phyloP scores from a whole-genome alignment of 176 grass and related monocot species.

The Tillandsia leiboldiana region DNA sequence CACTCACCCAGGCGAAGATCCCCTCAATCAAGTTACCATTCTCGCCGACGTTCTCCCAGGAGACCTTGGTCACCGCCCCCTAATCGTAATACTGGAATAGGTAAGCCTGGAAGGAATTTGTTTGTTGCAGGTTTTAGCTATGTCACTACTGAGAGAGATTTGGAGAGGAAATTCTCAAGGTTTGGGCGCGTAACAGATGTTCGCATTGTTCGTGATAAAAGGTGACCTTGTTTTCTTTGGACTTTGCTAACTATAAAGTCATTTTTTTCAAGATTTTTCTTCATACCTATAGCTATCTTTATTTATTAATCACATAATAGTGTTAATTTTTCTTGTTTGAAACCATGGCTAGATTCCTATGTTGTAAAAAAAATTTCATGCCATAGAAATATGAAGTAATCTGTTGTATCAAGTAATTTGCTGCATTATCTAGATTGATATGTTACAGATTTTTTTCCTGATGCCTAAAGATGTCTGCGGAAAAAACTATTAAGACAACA shows the following conservation, averaged over 20 bases:
- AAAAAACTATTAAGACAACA: no score
- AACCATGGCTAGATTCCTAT: no score
- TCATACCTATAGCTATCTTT: background rate
- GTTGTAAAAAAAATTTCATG: no score
- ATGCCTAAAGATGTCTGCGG: no score
- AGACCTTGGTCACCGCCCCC: conserved; percentile 70
- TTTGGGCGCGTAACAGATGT: conserved; percentile 69
- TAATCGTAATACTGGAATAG: conserved; percentile 71
- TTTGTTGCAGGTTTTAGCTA: conserved; percentile 96
- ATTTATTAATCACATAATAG: background rate
- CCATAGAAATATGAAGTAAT: no score
- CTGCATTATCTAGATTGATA: no score
- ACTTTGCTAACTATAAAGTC: background rate
- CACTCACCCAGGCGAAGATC: conserved; percentile 62
- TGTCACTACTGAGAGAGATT: conserved; percentile 73
- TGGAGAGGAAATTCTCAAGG: conserved; percentile 79
- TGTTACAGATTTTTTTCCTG: no score
- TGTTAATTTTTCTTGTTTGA: no score
- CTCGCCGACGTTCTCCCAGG: conserved; percentile 43
- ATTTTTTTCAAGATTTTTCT: background rate
- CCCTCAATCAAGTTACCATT: conserved; percentile 31
- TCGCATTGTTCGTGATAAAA: conserved; percentile 68
- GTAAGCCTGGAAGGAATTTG: conserved; percentile 71
- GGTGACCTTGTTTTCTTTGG: conserved; percentile 30
- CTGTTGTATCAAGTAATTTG: no score